phyloP scores from a whole-genome alignment of 2,329 filamentous ascomycete genomes.

The Colletotrichum horii region DNA sequence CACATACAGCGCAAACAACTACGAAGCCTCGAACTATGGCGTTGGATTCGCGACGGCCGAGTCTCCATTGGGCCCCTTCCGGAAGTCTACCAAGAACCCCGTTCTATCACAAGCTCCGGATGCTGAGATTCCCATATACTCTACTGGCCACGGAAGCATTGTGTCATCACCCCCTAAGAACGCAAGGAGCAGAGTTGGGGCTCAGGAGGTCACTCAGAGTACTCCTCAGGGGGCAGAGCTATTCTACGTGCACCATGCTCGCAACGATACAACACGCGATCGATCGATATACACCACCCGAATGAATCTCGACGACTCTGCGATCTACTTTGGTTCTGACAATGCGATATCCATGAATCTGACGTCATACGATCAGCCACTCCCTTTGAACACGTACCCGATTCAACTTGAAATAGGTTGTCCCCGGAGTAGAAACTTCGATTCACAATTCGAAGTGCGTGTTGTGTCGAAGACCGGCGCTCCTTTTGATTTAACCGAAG shows the following conservation, averaged over 20 bases:
- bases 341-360: slow-evolving; percentile 33
- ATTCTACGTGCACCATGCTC: slow-evolving; percentile 38
- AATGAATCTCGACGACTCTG: slow-evolving; percentile 29
- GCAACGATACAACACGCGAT: slow-evolving; percentile 30
- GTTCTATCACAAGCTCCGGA: slow-evolving; percentile 34
- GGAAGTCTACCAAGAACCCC: slow-evolving; percentile 34
- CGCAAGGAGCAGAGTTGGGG: slow-evolving; percentile 23
- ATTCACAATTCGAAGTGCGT: slow-evolving; percentile 18
- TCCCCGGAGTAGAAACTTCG: background rate
- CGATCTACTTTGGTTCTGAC: slow-evolving; percentile 29
- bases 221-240: slow-evolving; percentile 34
- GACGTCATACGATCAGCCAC: slow-evolving; percentile 33
- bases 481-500: slow-evolving; percentile 29
- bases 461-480: slow-evolving; percentile 25
- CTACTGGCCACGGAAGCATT: slow-evolving; percentile 38
- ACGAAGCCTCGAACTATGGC: slow-evolving; percentile 40
- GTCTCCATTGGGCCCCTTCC: slow-evolving; percentile 36
- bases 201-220: slow-evolving; percentile 35
- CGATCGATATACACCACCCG: slow-evolving; percentile 38
- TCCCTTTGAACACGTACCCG: slow-evolving; percentile 35
- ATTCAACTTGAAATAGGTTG: slow-evolving; percentile 26
- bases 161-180: slow-evolving; percentile 33
- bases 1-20: slow-evolving; percentile 38
- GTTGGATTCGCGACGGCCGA: slow-evolving; percentile 37
- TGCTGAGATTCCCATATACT: slow-evolving; percentile 33